Evolutionary conservation across 2,329 filamentous ascomycete genomes (phyloP).

Genomic region (Pestalotiopsis sp.): DNA sequence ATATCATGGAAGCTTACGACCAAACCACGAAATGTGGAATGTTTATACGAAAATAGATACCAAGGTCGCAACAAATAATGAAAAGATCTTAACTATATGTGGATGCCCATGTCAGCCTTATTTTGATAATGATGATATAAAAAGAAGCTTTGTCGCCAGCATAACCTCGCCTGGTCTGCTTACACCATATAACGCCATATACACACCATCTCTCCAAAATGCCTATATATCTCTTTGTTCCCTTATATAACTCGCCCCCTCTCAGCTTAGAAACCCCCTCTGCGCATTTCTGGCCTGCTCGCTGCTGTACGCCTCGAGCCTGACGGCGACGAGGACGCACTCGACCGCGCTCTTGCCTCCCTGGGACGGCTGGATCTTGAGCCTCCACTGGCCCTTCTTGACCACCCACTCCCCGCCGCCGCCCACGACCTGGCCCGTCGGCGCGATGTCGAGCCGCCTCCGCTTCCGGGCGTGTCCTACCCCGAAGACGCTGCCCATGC

Average conservation of each 20-base stretch:
- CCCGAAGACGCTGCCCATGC: constrained; percentile 27
- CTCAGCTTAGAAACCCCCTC: constrained; percentile 61
- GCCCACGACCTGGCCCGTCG: constrained; percentile 20
- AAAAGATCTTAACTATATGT: neutral
- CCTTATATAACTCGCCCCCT: neutral
- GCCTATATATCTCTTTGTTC: neutral
- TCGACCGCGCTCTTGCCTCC: constrained; percentile 61
- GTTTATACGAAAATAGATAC: too few species aligned
- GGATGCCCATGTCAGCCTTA: neutral
- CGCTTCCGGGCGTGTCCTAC: constrained; percentile 46
- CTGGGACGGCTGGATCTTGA: constrained; percentile 61
- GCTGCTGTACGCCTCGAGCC: constrained; percentile 71
- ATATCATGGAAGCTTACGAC: too few species aligned
- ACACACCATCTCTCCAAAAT: neutral
- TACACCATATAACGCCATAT: neutral
- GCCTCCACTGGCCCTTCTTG: constrained; percentile 70
- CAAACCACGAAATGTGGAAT: too few species aligned
- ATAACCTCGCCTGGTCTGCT: neutral
- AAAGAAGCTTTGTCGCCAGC: neutral
- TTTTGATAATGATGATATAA: neutral
- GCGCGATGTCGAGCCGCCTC: constrained; percentile 40
- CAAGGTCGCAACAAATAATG: too few species aligned
- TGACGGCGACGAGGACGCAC: constrained; percentile 75
- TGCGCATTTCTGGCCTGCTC: constrained; percentile 68
- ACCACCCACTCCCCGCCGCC: constrained; percentile 61